phyloP scores from a whole-genome alignment of 2,329 filamentous ascomycete genomes.

The Monilinia fructigena region DNA sequence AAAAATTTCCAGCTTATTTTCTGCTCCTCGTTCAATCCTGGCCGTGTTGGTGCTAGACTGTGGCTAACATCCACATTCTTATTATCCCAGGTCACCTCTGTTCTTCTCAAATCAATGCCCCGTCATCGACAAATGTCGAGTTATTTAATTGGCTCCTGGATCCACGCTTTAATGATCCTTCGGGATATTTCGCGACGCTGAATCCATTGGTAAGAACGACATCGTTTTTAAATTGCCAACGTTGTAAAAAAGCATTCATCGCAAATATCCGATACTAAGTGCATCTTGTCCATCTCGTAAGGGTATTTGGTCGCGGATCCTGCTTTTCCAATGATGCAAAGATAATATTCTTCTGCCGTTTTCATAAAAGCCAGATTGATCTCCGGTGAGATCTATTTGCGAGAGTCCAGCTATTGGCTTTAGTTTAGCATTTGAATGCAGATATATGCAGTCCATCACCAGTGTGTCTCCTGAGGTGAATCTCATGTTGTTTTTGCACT shows the following conservation, averaged over 20 bases:
- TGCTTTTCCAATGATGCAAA: conserved; percentile 40
- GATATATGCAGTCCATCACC: conserved; percentile 39
- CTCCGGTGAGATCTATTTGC: conserved; percentile 39
- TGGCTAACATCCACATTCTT: conserved; percentile 47
- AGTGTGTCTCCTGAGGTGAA: conserved; percentile 38
- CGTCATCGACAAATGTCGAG: not conserved
- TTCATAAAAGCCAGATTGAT: conserved; percentile 40
- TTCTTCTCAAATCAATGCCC: conserved; percentile 38
- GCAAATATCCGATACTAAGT: conserved; percentile 37
- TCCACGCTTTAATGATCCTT: conserved; percentile 8
- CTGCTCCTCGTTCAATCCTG: conserved; percentile 51
- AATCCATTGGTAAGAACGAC: conserved; percentile 49
- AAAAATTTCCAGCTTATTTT: conserved; percentile 60
- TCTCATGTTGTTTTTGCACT: conserved; percentile 34
- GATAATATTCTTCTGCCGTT: conserved; percentile 36
- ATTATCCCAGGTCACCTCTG: conserved; percentile 45
- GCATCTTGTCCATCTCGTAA: conserved; percentile 39
- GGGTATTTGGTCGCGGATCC: conserved; percentile 34
- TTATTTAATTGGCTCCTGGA: not conserved
- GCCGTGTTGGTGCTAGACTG: conserved; percentile 52
- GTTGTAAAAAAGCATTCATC: conserved; percentile 46
- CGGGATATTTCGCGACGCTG: conserved; percentile 44
- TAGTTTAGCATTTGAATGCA: conserved; percentile 33
- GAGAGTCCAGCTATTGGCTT: conserved; percentile 35
- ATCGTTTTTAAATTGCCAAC: conserved; percentile 47